Evolutionary conservation across 495 filamentous ascomycete genomes (phyloP).

Genomic region (Lepidopterella palustris): DNA sequence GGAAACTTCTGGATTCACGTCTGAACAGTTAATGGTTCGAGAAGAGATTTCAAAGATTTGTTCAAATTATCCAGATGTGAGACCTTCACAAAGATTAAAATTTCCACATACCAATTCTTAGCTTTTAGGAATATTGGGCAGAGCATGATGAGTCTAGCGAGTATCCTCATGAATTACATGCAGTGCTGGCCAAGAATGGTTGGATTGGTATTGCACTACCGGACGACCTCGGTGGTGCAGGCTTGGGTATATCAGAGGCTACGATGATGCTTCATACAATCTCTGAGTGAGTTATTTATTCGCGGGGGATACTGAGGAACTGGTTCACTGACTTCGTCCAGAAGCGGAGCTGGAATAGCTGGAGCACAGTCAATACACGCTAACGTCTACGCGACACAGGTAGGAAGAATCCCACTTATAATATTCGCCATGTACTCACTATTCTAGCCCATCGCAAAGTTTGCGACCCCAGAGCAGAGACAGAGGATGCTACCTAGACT

Average conservation of each 20-base stretch:
- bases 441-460: slow-evolving; percentile 55
- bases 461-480: slow-evolving; percentile 56
- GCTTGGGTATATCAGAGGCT: slow-evolving; percentile 72
- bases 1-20: slow-evolving; percentile 65
- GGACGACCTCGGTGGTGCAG: slow-evolving; percentile 63
- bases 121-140: slow-evolving; percentile 57
- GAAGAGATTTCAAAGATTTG: slow-evolving; percentile 66
- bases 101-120: slow-evolving; percentile 13
- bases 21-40: slow-evolving; percentile 63
- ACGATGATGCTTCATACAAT: slow-evolving; percentile 85
- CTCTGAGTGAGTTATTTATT: slow-evolving; percentile 44
- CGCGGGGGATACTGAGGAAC: no score
- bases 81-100: background rate
- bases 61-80: slow-evolving; percentile 42
- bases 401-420: slow-evolving; percentile 2
- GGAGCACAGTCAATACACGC: slow-evolving; percentile 73
- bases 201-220: slow-evolving; percentile 78
- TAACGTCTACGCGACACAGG: slow-evolving; percentile 70
- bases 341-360: slow-evolving; percentile 66
- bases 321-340: slow-evolving; percentile 8
- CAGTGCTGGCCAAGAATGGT: slow-evolving; percentile 68
- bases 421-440: background rate
- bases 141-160: slow-evolving; percentile 58
- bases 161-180: slow-evolving; percentile 68
- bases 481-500: slow-evolving; percentile 58